Percentiles rank a stretch among this genome's conserved stretches.
Evolutionary conservation across 139 green algal genomes (phyloP).

Genomic region (Asterochloris erici): DNA sequence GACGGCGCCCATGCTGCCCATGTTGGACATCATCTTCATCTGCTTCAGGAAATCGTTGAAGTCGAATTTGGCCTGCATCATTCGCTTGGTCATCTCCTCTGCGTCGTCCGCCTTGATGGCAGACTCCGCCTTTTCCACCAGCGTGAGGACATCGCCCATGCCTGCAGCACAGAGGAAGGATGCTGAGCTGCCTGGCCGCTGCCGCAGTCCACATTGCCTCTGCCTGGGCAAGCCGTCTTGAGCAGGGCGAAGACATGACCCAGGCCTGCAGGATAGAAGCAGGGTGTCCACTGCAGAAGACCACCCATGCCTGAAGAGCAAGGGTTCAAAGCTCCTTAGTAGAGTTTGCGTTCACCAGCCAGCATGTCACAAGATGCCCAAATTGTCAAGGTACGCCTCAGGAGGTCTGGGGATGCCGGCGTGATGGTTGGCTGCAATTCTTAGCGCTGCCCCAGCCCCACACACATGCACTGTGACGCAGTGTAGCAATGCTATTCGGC

Average conservation of each 20-base stretch:
- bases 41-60: conserved; percentile 99
- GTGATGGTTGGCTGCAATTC: too few species aligned
- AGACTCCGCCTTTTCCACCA: conserved; percentile 92
- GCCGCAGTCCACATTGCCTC: neutral
- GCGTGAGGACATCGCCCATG: conserved; percentile 95
- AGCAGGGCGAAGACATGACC: neutral
- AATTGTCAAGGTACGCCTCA: too few species aligned
- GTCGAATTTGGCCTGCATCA: conserved; percentile 95
- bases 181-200: neutral
- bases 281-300: too few species aligned
- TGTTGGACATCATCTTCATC: conserved; percentile 88
- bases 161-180: conserved; percentile 13
- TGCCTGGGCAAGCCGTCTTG: neutral
- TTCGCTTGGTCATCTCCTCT: conserved; percentile 58
- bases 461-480: too few species aligned
- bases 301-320: too few species aligned
- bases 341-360: too few species aligned
- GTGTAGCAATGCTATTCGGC: too few species aligned
- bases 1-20: conserved; percentile 82
- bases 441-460: too few species aligned
- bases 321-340: too few species aligned
- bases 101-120: conserved; percentile 86
- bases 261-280: neutral
- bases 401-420: too few species aligned
- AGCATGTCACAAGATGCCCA: too few species aligned